Base-by-base conservation (phyloP, 768 basidiomycete species). In the Mycena albidolilacea region DNA sequence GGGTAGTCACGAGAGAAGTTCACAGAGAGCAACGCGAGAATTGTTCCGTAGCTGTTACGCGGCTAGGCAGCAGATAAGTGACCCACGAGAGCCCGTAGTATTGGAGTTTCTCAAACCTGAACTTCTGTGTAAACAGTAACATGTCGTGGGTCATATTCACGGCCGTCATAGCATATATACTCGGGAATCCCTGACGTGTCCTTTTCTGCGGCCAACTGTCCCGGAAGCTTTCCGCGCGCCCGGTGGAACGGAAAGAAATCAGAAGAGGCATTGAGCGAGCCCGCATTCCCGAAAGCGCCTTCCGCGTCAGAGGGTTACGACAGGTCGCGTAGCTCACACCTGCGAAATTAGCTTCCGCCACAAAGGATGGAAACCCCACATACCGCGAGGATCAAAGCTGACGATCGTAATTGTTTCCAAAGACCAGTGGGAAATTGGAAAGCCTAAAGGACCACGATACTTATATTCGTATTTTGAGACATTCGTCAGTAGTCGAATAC, bases 121-220 rank as follows among this genome's bases (percentile, higher is more conserved):
- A 76, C 7, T 81, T 81, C 48, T 81, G 64, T 3, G 79, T 77
- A 60, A 86, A 85, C 7, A 69, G 62, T 19, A 85, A 64, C 84
- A 85, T 85, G 68, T 86, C 85, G 4, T 79, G 78, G 14, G 83
- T 84, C 14, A 81, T 82, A 61, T 82, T 79, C 39, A 84, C 84
- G 5, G 84, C 85, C 60, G 80, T 84, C 21, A 85, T 30, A 30
- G 30, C 30, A 30, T 30, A 30, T 81, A 65, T 82, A 81, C 15
- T 67, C 64, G 46, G 83, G 62, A 44, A 77, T 73, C 8, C 41
- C 77, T 2, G 80, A 81, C 15, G 74, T 64, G 44, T 83, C 81
- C 14, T 77, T 77, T 48, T 83, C 79, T 17, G 74, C 77, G 14
- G 84, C 85, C 23, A 85, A 76, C 57, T 77, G 74, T 5, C 83